Conservation (phyloP, 2,329 filamentous ascomycete species). For the Alternaria dauci region DNA sequence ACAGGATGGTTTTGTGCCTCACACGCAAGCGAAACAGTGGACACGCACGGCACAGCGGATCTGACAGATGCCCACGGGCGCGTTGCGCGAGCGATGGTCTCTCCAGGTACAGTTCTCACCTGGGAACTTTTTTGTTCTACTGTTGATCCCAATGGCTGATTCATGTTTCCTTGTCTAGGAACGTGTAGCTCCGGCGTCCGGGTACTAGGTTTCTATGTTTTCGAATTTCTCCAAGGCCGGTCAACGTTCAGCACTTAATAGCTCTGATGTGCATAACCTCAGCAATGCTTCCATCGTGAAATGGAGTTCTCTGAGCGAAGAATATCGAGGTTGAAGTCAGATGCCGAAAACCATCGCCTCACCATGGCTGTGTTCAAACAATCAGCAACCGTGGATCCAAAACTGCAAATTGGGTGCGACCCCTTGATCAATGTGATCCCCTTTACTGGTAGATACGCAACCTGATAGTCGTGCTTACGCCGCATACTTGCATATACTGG, state of each 20-base stretch:
- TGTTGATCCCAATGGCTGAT: not conserved
- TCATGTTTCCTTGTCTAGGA: not conserved
- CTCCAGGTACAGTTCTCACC: not conserved
- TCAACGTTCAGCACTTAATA: not conserved
- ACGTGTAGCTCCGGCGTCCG: not conserved
- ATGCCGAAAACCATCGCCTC: not conserved
- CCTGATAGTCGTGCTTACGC: not conserved
- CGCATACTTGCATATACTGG: constrained; percentile 1
- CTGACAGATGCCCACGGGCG: not conserved
- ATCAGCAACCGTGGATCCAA: not conserved
- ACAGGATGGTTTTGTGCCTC: not conserved
- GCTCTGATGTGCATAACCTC: not conserved
- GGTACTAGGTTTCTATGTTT: not conserved
- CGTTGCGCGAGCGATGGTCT: not conserved
- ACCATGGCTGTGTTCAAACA: not conserved
- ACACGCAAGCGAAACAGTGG: not conserved
- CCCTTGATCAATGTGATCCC: not conserved
- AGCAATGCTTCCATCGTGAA: not conserved
- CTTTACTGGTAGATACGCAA: not conserved
- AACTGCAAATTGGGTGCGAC: not conserved
- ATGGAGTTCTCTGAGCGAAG: not conserved
- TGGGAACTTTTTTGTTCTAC: not conserved
- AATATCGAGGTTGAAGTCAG: not conserved
- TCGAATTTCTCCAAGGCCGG: not conserved
- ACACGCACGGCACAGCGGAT: not conserved